Evolutionary conservation across 805 yeast genomes (phyloP).

Genomic region (Wickerhamiella cacticola): DNA sequence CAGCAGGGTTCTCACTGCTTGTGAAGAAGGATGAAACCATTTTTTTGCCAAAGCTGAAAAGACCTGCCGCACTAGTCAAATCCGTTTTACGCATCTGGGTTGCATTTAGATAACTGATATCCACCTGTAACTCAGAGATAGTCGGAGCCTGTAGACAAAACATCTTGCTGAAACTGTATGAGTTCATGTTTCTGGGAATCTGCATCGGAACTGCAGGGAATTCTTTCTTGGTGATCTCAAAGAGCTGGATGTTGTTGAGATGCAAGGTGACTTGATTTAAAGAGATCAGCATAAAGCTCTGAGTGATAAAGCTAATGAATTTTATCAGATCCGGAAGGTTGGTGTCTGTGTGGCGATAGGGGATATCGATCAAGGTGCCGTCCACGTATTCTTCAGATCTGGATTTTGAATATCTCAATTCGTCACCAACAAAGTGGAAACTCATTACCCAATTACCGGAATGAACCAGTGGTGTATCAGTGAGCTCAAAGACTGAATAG

Average conservation of each 20-base stretch:
- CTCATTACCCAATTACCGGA: slow-evolving; percentile 31
- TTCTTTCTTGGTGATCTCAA: slow-evolving; percentile 23
- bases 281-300: slow-evolving; percentile 30
- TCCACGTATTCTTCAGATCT: slow-evolving; percentile 18
- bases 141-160: slow-evolving; percentile 22
- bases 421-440: slow-evolving; percentile 31
- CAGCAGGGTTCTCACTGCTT: slow-evolving; percentile 26
- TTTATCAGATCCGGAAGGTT: slow-evolving; percentile 27
- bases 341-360: slow-evolving; percentile 24
- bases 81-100: slow-evolving; percentile 26
- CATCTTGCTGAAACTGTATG: slow-evolving; percentile 23
- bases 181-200: slow-evolving; percentile 22
- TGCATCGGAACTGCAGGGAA: slow-evolving; percentile 19
- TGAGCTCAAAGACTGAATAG: slow-evolving; percentile 67
- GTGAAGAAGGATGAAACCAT: slow-evolving; percentile 25
- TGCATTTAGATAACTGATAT: slow-evolving; percentile 28
- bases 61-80: slow-evolving; percentile 16
- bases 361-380: slow-evolving; percentile 32
- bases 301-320: slow-evolving; percentile 31
- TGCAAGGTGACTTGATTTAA: slow-evolving; percentile 24
- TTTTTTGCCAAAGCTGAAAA: slow-evolving; percentile 26
- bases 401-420: slow-evolving; percentile 27
- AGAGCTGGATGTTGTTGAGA: slow-evolving; percentile 24
- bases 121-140: slow-evolving; percentile 24
- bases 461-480: slow-evolving; percentile 63